phyloP scores from a whole-genome alignment of 495 filamentous ascomycete genomes.

The Pseudomonodictys pantanalensis region DNA sequence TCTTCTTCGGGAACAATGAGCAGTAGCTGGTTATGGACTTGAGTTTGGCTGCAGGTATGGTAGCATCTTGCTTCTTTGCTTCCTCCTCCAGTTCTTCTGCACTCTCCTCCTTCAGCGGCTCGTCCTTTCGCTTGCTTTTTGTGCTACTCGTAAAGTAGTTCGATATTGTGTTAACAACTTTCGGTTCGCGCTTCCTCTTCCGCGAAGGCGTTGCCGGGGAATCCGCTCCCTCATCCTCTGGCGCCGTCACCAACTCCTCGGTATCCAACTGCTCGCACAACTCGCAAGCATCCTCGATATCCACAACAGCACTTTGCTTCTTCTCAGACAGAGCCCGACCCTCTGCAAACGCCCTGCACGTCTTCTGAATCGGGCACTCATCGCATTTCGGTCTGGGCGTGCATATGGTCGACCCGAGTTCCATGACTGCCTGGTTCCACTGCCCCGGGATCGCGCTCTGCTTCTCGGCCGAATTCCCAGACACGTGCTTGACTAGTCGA shows the following conservation, averaged over 20 bases:
- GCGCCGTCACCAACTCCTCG: constrained; percentile 13
- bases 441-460: constrained; percentile 13
- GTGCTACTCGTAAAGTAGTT: constrained; percentile 8
- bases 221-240: constrained; percentile 4
- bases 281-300: constrained; percentile 16
- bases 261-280: constrained; percentile 24
- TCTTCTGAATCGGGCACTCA: constrained; percentile 21
- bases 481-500: constrained; percentile 13
- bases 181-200: constrained; percentile 13
- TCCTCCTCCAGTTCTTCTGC: not conserved
- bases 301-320: not conserved
- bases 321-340: constrained; percentile 8
- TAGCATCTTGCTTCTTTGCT: constrained; percentile 2
- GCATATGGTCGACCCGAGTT: constrained; percentile 26
- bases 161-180: constrained; percentile 14
- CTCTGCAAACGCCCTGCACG: constrained; percentile 21
- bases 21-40: constrained; percentile 12
- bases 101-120: not conserved
- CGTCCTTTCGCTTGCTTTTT: not conserved
- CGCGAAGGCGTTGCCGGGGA: not conserved
- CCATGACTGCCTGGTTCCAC: constrained; percentile 32
- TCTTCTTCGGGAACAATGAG: constrained; percentile 25
- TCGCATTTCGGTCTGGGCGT: constrained; percentile 23
- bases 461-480: not conserved
- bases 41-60: not conserved